Evolutionary conservation across 352 stramenopile genomes (phyloP), one percentile per base, ranked within the genome.

Genomic region (Phytophthora macrochlamydospora): DNA sequence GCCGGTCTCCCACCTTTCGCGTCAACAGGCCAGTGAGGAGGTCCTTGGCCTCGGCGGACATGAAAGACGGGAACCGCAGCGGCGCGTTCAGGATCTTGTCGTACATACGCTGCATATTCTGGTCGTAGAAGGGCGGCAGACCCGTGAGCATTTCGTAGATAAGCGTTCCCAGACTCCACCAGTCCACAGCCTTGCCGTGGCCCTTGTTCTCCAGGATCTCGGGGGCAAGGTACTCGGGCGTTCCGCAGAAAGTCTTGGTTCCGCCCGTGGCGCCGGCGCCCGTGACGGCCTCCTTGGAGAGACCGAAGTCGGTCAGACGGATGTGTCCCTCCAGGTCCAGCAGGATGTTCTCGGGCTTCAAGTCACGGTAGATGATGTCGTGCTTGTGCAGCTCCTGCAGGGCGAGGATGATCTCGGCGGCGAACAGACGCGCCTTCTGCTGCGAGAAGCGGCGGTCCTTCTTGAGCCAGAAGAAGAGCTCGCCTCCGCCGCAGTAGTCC

Each of bases 311-410:
- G 24, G 96, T 98, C 31, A 99, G 76, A 46, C 92, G 90, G 56
- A 98, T 91, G 81, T 98, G 95, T 46, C 94, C 95, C 56, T 98
- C 91, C 30, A 94, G 77, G 66, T 99, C 96, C 35, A 98, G 77
- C 55, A 97, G 78, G 44, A 98, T 94, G 78, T 99, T 99, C 71
- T 98, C 95, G 2, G 96, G 96, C 81, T 99, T 99, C 42, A 99
- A 81, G 72, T 99, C 96, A 77, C 93, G 86, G 82, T 99, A 98
- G 38, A 99, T 97, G 69, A 99, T 98, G 76, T 98, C 90, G 76
- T 96, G 89, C 65, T 87, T 86, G 85, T 98, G 95, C 52, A 98
- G 74, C 62, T 92, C 91, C 64, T 96, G 89, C 46, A 98, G 82
- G 29, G 89, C 95, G n/a, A 97, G 75, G 52, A 95, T 88, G 69